Evolutionary conservation across 208 protist genomes (phyloP), one percentile per base, ranked within the genome.

Genomic region (Herpetomonas tarakana): DNA sequence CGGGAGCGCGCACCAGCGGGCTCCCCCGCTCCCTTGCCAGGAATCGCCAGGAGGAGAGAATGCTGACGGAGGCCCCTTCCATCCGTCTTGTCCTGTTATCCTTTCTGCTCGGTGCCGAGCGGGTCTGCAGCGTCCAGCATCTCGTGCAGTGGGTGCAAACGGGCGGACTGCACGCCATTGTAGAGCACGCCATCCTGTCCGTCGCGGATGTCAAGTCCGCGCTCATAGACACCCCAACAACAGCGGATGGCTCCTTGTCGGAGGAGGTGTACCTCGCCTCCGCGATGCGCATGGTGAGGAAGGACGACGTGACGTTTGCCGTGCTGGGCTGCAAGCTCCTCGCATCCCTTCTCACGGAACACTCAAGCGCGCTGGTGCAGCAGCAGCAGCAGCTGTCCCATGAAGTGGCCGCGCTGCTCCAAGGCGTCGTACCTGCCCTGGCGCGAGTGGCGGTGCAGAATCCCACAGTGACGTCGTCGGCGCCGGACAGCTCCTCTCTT

Each of bases 251-350:
- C 6, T 35, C 75, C 6, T 70, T 94, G 7, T 86, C 81, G 1
- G 88, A 94, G 58, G 84, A 91, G 58, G 80, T 91, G 19, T 94
- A 94, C 58, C 73, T 94, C 11, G 65, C 63, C 50, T 74, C 65
- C 47, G 79, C 82, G 14, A 50, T 90, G 65, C 65, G 62, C 27
- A 59, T 62, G 30, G 59, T 74, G 19, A 67, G 78, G 22, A 82
- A 71, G 0, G 84, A 94, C 35, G 62, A 71, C 44, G 58, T 74
- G 24, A 81, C 76, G 11, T 44, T 90, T 24, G 88, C 70, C 26
- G 72, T 76, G 24, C 69, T 91, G 2, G 68, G 70, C 19, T 88
- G 83, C 54, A 86, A 88, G 52, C 75, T 94, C 31, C 63, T 92
- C 21, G 63, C 81, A 1, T 49, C 74, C 19, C 39, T 94, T 24